A percentile compares a stretch with the other conserved stretches of the same genome.
phyloP scores from a whole-genome alignment of 768 basidiomycete genomes.

The Leccinum truebloodii region DNA sequence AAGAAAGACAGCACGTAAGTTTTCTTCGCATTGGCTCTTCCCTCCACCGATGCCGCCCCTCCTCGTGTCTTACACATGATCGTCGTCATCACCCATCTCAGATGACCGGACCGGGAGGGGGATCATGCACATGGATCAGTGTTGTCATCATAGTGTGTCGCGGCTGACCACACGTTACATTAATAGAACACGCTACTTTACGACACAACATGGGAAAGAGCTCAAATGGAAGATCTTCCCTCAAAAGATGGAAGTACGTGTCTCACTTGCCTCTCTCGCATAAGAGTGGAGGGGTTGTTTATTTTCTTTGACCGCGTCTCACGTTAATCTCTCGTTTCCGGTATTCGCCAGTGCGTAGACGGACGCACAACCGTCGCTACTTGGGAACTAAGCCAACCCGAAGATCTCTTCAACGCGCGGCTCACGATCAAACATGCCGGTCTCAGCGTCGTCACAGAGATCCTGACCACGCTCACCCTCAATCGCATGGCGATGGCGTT shows the following conservation, averaged over 20 bases:
- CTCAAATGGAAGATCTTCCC: constrained; percentile 73
- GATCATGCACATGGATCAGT: background rate
- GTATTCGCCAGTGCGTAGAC: constrained; percentile 60
- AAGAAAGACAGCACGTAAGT: constrained; percentile 69
- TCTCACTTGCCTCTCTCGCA: background rate
- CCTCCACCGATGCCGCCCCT: background rate
- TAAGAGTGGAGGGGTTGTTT: background rate
- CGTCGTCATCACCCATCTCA: background rate
- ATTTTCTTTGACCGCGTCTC: constrained; percentile 6
- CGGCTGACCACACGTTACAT: constrained; percentile 26
- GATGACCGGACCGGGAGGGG: background rate
- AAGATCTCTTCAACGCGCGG: constrained; percentile 57
- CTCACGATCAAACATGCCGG: constrained; percentile 59
- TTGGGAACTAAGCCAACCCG: constrained; percentile 65
- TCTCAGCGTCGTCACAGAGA: constrained; percentile 69
- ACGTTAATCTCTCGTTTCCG: background rate
- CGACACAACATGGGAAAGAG: constrained; percentile 63
- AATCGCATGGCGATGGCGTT: constrained; percentile 69
- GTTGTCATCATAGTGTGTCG: background rate
- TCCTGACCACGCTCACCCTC: constrained; percentile 71
- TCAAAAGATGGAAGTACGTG: constrained; percentile 65
- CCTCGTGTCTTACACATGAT: too few species aligned
- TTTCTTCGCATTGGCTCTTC: background rate
- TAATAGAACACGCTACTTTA: constrained; percentile 67
- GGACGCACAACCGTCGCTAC: constrained; percentile 59